Percentiles rank a stretch among this genome's conserved stretches.
These are phyloP conservation scores for Suillus cothurnatus DNA, from an alignment of 768 basidiomycete genomes.

Conservation along the genomic window DNA sequence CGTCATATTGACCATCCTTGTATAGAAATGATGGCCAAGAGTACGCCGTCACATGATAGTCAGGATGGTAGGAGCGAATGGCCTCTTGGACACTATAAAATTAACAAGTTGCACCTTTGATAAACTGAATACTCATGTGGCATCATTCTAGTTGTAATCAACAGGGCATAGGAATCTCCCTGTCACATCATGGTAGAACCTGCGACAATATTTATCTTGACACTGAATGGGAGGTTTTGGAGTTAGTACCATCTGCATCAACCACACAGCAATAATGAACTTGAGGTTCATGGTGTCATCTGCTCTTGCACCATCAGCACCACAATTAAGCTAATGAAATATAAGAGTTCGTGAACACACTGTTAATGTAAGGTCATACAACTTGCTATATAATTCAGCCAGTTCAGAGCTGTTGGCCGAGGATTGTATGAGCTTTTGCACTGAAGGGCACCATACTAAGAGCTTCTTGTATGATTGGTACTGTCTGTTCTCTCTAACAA, in stretches of 20 bases:
- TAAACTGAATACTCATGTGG: neutral
- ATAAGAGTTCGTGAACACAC: neutral
- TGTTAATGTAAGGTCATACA: neutral
- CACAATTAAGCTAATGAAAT: neutral
- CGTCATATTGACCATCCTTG: constrained; percentile 9
- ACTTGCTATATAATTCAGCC: neutral
- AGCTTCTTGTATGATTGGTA: constrained; percentile 7
- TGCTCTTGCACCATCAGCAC: constrained; percentile 1
- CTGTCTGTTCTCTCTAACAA: neutral
- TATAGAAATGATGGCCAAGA: constrained; percentile 23
- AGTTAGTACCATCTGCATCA: neutral
- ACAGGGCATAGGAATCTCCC: neutral
- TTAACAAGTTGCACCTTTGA: neutral
- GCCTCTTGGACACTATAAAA: neutral
- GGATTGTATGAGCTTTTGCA: neutral
- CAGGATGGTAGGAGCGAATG: constrained; percentile 18
- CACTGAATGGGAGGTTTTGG: neutral
- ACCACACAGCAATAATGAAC: neutral
- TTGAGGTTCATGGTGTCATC: constrained; percentile 8
- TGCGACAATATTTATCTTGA: neutral
- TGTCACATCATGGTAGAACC: neutral
- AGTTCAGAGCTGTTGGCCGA: neutral
- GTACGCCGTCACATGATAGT: constrained; percentile 17
- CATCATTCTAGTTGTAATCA: neutral
- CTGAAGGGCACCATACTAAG: neutral